Evolutionary conservation across 768 basidiomycete species (phyloP).

Genomic region (Pholiota molesta): DNA sequence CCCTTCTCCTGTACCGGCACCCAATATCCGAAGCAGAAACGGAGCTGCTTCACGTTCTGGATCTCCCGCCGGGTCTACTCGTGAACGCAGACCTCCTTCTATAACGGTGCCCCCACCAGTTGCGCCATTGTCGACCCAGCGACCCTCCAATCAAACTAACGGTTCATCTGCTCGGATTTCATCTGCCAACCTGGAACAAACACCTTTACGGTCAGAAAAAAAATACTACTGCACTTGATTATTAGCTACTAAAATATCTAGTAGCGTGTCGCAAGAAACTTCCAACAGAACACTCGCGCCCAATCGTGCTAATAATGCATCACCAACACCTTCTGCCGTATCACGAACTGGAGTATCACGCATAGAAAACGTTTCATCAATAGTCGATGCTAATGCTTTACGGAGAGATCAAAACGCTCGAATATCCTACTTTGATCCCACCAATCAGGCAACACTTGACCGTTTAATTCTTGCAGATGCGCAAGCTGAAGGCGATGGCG

Average conservation of each 20-base stretch:
- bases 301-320: slow-evolving; percentile 18
- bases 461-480: slow-evolving; percentile 57
- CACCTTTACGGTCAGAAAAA: slow-evolving; percentile 18
- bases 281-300: slow-evolving; percentile 8
- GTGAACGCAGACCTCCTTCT: slow-evolving; percentile 36
- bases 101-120: slow-evolving; percentile 35
- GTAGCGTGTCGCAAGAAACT: slow-evolving; percentile 24
- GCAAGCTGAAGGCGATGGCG: slow-evolving; percentile 54
- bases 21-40: slow-evolving; percentile 17
- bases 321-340: slow-evolving; percentile 25
- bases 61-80: slow-evolving; percentile 25
- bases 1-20: slow-evolving; percentile 18
- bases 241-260: background rate
- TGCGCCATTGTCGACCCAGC: slow-evolving; percentile 29
- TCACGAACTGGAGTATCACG: slow-evolving; percentile 33
- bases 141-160: slow-evolving; percentile 47
- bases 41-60: slow-evolving; percentile 19
- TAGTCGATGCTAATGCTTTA: slow-evolving; percentile 34
- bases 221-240: background rate
- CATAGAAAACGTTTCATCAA: slow-evolving; percentile 26
- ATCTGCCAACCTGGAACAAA: slow-evolving; percentile 26
- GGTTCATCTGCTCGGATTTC: slow-evolving; percentile 38
- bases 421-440: slow-evolving; percentile 82
- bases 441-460: slow-evolving; percentile 74
- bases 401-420: slow-evolving; percentile 70